Evolutionary conservation across 2,329 filamentous ascomycete genomes (phyloP).

Genomic region (Tetracladium maxilliforme): DNA sequence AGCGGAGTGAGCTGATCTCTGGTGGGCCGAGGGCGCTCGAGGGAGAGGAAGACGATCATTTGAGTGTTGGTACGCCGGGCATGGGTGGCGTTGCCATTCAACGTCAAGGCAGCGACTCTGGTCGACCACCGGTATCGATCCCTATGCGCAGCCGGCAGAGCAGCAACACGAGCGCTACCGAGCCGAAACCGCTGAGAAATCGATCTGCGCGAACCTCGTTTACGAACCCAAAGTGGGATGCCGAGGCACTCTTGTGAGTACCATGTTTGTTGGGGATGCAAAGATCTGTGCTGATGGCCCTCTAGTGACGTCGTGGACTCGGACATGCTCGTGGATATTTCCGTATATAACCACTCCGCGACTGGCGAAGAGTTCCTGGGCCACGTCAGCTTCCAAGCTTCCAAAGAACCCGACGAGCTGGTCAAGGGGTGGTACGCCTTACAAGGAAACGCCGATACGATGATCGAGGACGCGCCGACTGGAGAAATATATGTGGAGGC

Average conservation of each 20-base stretch:
- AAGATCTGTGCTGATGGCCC: conserved; percentile 6
- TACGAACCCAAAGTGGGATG: conserved; percentile 88
- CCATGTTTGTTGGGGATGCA: conserved; percentile 1
- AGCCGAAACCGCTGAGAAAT: no score
- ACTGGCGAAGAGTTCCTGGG: conserved; percentile 84
- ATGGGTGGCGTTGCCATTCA: conserved; percentile 44
- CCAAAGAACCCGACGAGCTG: conserved; percentile 50
- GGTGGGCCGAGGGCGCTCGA: conserved; percentile 55
- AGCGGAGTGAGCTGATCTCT: conserved; percentile 92
- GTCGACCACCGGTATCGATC: conserved; percentile 76
- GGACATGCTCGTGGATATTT: conserved; percentile 81
- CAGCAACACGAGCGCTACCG: conserved; percentile 76
- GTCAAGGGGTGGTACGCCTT: conserved; percentile 79
- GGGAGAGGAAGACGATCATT: conserved; percentile 46
- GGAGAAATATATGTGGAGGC: conserved; percentile 86
- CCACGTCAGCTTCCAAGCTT: conserved; percentile 63
- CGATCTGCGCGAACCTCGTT: conserved; percentile 45
- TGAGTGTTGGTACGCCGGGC: conserved; percentile 34
- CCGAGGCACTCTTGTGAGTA: conserved; percentile 85
- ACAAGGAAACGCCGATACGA: conserved; percentile 59
- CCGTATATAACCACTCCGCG: conserved; percentile 72
- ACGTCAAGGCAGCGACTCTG: conserved; percentile 66
- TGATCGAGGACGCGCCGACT: conserved; percentile 57
- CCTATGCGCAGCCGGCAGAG: conserved; percentile 95
- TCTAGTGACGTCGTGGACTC: conserved; percentile 81